A percentile compares a stretch with the other conserved stretches of the same genome.
Conservation (phyloP, 2,329 filamentous ascomycete genomes). For the Magnaporthales sp. region DNA sequence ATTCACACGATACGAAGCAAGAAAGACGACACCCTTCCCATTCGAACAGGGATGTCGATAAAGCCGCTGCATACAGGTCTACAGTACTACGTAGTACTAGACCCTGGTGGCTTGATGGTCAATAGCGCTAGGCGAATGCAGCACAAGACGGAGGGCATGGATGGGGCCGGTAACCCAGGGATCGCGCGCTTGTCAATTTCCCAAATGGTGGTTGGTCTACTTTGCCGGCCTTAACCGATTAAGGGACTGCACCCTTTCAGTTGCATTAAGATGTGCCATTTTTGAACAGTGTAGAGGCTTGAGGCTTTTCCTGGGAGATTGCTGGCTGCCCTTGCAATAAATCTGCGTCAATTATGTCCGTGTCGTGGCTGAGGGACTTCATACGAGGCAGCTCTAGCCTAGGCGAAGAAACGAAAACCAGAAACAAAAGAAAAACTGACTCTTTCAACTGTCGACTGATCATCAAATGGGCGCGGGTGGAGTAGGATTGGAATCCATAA, state of each 20-base stretch:
- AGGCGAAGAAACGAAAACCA: background rate
- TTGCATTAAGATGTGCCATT: too few species aligned
- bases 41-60: background rate
- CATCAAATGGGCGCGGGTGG: background rate
- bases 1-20: background rate
- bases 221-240: background rate
- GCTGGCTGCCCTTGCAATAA: background rate
- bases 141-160: background rate
- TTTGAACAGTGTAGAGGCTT: too few species aligned
- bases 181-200: background rate
- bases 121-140: background rate
- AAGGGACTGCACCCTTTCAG: background rate
- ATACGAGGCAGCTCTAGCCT: too few species aligned
- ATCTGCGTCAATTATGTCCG: background rate
- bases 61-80: background rate
- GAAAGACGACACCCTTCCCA: background rate
- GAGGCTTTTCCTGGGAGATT: background rate
- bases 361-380: background rate
- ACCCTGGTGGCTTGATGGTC: background rate
- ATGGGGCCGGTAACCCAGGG: background rate
- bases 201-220: background rate
- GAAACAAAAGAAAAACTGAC: background rate
- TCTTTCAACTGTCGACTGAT: background rate
- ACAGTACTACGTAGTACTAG: background rate
- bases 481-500: background rate